These are phyloP conservation scores for Coemansia sp. DNA, from an alignment of 192 early-diverging fungal genomes.

Conservation along the genomic window DNA sequence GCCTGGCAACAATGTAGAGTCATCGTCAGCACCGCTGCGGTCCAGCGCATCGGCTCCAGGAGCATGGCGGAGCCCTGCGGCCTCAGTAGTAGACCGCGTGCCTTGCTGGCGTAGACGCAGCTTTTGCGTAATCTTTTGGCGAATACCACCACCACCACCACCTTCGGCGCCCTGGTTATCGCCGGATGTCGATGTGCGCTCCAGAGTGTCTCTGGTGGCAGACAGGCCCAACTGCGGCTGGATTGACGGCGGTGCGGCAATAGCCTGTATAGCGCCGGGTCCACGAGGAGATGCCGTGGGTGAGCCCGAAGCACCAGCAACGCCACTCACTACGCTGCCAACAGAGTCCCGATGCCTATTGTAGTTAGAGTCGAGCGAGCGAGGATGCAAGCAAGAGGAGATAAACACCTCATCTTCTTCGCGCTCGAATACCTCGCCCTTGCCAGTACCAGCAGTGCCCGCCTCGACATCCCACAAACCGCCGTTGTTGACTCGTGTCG, in stretches of 20 bases:
- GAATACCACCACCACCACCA: constrained; percentile 15
- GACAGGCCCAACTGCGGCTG: constrained; percentile 10
- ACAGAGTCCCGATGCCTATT: constrained; percentile 9
- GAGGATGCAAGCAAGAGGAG: constrained; percentile 12
- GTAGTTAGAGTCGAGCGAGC: background rate
- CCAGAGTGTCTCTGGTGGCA: background rate
- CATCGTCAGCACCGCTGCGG: background rate
- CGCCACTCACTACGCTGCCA: background rate
- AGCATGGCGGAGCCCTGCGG: constrained; percentile 2
- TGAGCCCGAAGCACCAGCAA: background rate
- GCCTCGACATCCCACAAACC: background rate
- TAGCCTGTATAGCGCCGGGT: constrained; percentile 1
- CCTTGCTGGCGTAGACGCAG: constrained; percentile 29
- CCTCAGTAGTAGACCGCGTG: constrained; percentile 2
- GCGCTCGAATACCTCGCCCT: constrained; percentile 25
- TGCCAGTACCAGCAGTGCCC: background rate
- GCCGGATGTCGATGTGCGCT: background rate
- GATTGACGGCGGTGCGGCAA: constrained; percentile 10
- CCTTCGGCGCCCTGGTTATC: background rate
- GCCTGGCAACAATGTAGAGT: constrained; percentile 11
- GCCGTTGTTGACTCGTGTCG: constrained; percentile 13
- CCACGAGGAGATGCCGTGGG: constrained; percentile 6
- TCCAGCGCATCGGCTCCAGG: background rate
- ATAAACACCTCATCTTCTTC: constrained; percentile 32
- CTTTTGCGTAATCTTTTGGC: constrained; percentile 29